Evolutionary conservation across 2,329 filamentous ascomycete genomes (phyloP).

Genomic region (Diplocarpon rosae): DNA sequence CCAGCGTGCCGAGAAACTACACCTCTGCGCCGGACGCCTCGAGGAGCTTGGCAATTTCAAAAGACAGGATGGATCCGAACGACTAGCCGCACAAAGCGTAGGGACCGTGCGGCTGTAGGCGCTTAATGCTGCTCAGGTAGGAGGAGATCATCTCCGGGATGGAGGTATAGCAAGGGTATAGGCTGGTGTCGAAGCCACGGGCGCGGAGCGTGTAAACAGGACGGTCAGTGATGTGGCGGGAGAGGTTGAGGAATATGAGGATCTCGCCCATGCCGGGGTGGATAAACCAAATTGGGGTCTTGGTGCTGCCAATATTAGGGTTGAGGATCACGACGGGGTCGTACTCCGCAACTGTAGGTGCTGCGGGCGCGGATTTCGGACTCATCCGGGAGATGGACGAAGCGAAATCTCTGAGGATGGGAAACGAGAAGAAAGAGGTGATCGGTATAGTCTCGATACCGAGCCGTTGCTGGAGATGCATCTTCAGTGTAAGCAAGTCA

Average conservation of each 20-base stretch:
- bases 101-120: conserved; percentile 35
- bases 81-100: conserved; percentile 42
- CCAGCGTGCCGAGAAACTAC: conserved; percentile 34
- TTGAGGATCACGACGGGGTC: conserved; percentile 30
- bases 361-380: conserved; percentile 13
- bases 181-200: conserved; percentile 26
- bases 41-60: conserved; percentile 38
- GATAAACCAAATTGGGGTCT: conserved; percentile 32
- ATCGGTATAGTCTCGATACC: conserved; percentile 29
- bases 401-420: conserved; percentile 25
- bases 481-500: conserved; percentile 15
- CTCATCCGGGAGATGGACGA: conserved; percentile 17
- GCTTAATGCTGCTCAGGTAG: conserved; percentile 33
- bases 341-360: conserved; percentile 11
- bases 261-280: conserved; percentile 35
- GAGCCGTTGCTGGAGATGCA: conserved; percentile 8
- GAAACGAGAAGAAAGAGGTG: conserved; percentile 28
- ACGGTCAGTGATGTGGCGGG: conserved; percentile 31
- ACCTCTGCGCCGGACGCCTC: conserved; percentile 31
- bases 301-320: conserved; percentile 17
- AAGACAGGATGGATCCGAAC: conserved; percentile 39
- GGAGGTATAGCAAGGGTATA: conserved; percentile 26
- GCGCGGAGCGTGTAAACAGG: conserved; percentile 36
- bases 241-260: conserved; percentile 32
- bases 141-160: conserved; percentile 31